A percentile compares a stretch with the other conserved stretches of the same genome.
Evolutionary conservation across 73 alveolate species (phyloP).

Genomic region (Paramecium octaurelia): DNA sequence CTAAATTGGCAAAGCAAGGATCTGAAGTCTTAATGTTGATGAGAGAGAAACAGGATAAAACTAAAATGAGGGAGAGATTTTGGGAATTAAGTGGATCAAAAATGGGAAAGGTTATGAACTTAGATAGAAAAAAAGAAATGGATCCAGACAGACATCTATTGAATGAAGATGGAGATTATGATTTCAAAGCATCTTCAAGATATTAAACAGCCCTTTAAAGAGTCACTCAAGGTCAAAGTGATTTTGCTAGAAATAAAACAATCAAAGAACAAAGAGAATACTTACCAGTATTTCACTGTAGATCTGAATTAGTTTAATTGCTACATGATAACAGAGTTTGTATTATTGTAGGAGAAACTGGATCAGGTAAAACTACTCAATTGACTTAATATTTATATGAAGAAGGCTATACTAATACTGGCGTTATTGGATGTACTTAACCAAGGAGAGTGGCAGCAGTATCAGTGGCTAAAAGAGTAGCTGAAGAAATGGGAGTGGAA

Average conservation of each 20-base stretch:
- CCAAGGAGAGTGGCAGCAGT: conserved; percentile 99
- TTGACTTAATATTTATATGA: conserved; percentile 98
- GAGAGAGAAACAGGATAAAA: conserved; percentile 92
- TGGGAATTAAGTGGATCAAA: conserved; percentile 90
- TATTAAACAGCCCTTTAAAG: conserved; percentile 86
- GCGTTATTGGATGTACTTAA: conserved; percentile 99
- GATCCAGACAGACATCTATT: conserved; percentile 71
- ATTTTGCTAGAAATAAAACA: conserved; percentile 88
- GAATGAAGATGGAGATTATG: conserved; percentile 83
- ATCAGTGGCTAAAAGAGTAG: conserved; percentile 97
- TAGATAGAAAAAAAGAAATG: conserved; percentile 70
- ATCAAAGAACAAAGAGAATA: conserved; percentile 92
- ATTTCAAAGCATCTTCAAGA: conserved; percentile 81
- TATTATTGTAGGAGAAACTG: conserved; percentile 99
- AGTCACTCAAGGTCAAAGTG: conserved; percentile 90
- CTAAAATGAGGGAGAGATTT: conserved; percentile 95
- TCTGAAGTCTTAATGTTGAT: conserved; percentile 86
- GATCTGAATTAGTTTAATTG: conserved; percentile 90
- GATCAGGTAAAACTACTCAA: conserved; percentile 99
- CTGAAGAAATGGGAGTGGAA: conserved; percentile 95
- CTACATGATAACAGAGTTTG: conserved; percentile 92
- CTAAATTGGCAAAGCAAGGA: conserved; percentile 96
- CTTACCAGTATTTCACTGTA: conserved; percentile 95
- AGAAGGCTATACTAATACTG: conserved; percentile 88
- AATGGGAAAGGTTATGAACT: conserved; percentile 73